A percentile compares a stretch with the other conserved stretches of the same genome.
Evolutionary conservation across 495 filamentous ascomycete genomes (phyloP).

Genomic region (Annulohypoxylon moriforme): DNA sequence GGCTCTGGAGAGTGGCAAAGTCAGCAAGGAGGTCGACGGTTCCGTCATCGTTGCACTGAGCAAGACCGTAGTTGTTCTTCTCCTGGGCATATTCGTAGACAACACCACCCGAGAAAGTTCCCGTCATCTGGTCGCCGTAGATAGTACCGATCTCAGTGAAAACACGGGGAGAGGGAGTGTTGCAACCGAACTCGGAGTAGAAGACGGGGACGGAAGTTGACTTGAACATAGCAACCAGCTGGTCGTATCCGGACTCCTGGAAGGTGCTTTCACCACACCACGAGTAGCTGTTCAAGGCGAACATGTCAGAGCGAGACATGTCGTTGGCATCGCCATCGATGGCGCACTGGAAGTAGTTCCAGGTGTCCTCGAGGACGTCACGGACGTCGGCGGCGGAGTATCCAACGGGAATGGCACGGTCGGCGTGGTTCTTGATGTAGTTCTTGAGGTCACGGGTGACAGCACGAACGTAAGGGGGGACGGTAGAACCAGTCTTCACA

Average conservation of each 20-base stretch:
- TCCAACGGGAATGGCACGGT: slow-evolving; percentile 81
- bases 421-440: slow-evolving; percentile 79
- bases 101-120: slow-evolving; percentile 83
- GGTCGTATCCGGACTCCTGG: slow-evolving; percentile 75
- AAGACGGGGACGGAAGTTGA: slow-evolving; percentile 85
- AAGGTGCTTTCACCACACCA: slow-evolving; percentile 89
- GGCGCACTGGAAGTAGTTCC: slow-evolving; percentile 86
- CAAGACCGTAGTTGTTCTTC: slow-evolving; percentile 77
- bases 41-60: slow-evolving; percentile 72
- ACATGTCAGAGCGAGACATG: slow-evolving; percentile 80
- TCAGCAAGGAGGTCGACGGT: slow-evolving; percentile 73
- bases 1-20: slow-evolving; percentile 77
- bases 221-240: slow-evolving; percentile 75
- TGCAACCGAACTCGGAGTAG: slow-evolving; percentile 98
- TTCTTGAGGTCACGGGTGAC: slow-evolving; percentile 87
- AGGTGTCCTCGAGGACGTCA: slow-evolving; percentile 78
- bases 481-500: slow-evolving; percentile 60
- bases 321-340: slow-evolving; percentile 71
- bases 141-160: slow-evolving; percentile 86
- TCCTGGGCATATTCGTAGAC: slow-evolving; percentile 91
- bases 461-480: slow-evolving; percentile 75
- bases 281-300: slow-evolving; percentile 94
- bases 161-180: slow-evolving; percentile 77
- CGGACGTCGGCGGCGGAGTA: slow-evolving; percentile 97
- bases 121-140: slow-evolving; percentile 83